A percentile compares a stretch with the other conserved stretches of the same genome.
Conservation (phyloP, 306 rosid species). For the Canavalia gladiata region DNA sequence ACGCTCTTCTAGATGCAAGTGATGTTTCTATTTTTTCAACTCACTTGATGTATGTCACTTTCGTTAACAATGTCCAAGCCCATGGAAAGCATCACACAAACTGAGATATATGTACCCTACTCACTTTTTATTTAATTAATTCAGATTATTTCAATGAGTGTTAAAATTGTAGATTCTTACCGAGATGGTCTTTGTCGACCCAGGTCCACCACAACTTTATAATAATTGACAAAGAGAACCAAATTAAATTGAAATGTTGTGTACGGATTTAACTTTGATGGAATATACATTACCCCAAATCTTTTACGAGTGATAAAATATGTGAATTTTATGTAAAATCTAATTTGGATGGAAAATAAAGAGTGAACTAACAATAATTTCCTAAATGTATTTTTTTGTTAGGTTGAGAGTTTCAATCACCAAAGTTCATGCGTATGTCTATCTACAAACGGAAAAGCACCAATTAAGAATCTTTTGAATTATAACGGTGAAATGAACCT, state of each 20-base stretch:
- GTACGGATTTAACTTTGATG: background rate
- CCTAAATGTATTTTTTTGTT: background rate
- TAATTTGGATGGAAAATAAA: background rate
- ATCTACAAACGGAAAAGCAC: background rate
- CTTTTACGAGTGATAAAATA: background rate
- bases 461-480: background rate
- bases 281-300: background rate
- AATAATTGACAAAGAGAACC: background rate
- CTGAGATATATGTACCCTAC: background rate
- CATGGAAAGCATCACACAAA: no score
- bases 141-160: background rate
- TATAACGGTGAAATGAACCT: background rate
- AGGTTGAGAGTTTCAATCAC: background rate
- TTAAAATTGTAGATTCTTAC: background rate
- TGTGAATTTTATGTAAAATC: background rate
- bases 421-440: background rate
- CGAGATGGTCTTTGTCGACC: background rate
- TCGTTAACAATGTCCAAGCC: no score
- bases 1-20: background rate
- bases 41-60: no score
- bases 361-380: background rate
- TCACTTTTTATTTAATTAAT: background rate
- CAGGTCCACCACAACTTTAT: background rate
- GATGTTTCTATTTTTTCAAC: background rate
- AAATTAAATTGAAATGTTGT: conserved; percentile 18